These are phyloP conservation scores for Rhizopus sp. DNA, from an alignment of 371 early-diverging fungal genomes.

Conservation along the genomic window DNA sequence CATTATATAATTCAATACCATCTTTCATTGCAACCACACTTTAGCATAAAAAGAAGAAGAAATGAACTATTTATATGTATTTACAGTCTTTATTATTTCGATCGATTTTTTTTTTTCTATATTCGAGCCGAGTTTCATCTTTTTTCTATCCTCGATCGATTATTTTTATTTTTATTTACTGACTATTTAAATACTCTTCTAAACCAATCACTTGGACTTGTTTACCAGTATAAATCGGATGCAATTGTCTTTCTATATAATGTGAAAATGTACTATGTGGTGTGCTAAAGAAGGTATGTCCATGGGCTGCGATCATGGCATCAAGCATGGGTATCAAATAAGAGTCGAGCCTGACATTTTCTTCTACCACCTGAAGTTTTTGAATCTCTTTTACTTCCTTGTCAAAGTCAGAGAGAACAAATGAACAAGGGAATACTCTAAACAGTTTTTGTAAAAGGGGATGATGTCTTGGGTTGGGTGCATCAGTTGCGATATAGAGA, in stretches of 20 bases:
- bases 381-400: conserved; percentile 44
- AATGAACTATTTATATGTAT: too few species aligned
- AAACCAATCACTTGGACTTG: conserved; percentile 28
- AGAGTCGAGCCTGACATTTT: conserved; percentile 50
- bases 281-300: conserved; percentile 59
- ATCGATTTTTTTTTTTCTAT: background rate
- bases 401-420: conserved; percentile 56
- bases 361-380: conserved; percentile 46
- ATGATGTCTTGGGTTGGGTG: conserved; percentile 51
- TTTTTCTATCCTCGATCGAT: conserved; percentile 1
- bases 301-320: conserved; percentile 63
- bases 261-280: conserved; percentile 60
- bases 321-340: conserved; percentile 69
- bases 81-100: background rate
- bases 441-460: conserved; percentile 60
- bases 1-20: too few species aligned
- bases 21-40: too few species aligned
- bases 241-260: conserved; percentile 61
- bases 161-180: background rate
- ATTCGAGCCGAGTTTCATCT: too few species aligned
- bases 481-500: conserved; percentile 64
- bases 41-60: too few species aligned
- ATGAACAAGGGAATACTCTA: conserved; percentile 62
- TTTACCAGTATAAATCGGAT: conserved; percentile 48
- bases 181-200: background rate